Conservation (phyloP, 2,329 filamentous ascomycete genomes). For the Trichoderma hamatum region DNA sequence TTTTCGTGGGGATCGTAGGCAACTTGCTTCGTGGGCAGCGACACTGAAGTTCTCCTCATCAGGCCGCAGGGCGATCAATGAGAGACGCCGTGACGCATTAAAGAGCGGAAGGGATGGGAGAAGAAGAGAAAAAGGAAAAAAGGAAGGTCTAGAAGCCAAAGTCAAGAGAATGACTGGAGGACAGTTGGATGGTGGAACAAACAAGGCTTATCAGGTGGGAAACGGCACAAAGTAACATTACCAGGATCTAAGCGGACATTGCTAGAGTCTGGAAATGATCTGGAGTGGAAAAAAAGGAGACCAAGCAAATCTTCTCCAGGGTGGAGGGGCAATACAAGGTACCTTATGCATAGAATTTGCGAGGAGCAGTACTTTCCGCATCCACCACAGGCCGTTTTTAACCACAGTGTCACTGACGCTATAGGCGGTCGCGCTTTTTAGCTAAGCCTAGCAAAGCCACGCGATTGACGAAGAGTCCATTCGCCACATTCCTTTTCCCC, state of each 20-base stretch:
- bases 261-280: constrained; percentile 10
- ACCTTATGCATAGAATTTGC: neutral
- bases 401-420: neutral
- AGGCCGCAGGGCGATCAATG: constrained; percentile 33
- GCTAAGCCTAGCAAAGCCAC: constrained; percentile 2
- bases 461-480: constrained; percentile 7
- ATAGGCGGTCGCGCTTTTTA: neutral
- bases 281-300: constrained; percentile 22
- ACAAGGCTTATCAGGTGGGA: constrained; percentile 1
- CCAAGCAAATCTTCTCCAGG: neutral
- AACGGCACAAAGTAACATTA: constrained; percentile 11
- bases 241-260: constrained; percentile 7
- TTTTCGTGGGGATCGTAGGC: constrained; percentile 68
- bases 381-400: neutral
- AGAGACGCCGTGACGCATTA: constrained; percentile 37
- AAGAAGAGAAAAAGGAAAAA: constrained; percentile 5
- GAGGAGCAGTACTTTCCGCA: neutral
- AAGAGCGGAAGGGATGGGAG: neutral
- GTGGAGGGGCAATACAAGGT: constrained; percentile 8
- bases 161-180: constrained; percentile 18
- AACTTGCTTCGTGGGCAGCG: constrained; percentile 62
- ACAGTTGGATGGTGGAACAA: constrained; percentile 23
- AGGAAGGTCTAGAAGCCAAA: constrained; percentile 1
- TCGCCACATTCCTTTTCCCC: constrained; percentile 26
- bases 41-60: constrained; percentile 69